Base-by-base conservation (phyloP, 169 alveolate genomes). In the Cystoisospora suis region DNA sequence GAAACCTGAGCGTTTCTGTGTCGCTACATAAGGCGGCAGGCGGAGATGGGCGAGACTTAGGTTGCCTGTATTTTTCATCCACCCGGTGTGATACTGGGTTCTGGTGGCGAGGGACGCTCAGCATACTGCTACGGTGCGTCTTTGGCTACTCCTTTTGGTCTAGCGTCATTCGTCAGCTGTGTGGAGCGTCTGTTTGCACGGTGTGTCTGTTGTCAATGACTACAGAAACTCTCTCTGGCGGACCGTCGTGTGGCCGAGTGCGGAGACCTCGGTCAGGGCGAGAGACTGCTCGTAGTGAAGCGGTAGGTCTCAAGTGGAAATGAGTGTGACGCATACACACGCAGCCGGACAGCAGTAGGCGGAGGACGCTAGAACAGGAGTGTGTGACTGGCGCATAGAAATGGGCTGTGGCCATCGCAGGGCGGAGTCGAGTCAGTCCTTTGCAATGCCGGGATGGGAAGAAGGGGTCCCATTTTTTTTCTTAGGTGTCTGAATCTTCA, bases 191-290 rank as follows among this genome's bases (percentile, higher is more conserved):
- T 15, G 36, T 9, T 3, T 80, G 88, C 34, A 15, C 9, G n/a
- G 45, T 12, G 36, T 77, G 86, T 77, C 69, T 45, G 29, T 77
- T 29, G 56, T 9, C 9, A n/a, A n/a, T n/a, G n/a, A 23, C 3
- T 34, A 53, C 75, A 40, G 72, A 32, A 47, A 20, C 46, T 83
- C 20, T 34, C 86, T 12, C 77, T 70, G 69, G 89, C 59, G 86
- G 87, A 81, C 79, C 58, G 58, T 15, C 85, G 77, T 20, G 65
- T 80, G 23, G 90, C 90, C 1, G 69, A 89, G 49, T 45, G 42
- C 0, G 96, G 96, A 47, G 97, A 95, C 47, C 81, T 69, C n/a
- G 96, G 96, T 7, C 96, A 95, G 77, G 97, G 96, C 49, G 97
- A 94, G 38, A 89, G 97, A 47, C 93, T 95, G 75, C 93, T 95